phyloP scores from a whole-genome alignment of 208 protist genomes.

The Phytomonas sp. region DNA sequence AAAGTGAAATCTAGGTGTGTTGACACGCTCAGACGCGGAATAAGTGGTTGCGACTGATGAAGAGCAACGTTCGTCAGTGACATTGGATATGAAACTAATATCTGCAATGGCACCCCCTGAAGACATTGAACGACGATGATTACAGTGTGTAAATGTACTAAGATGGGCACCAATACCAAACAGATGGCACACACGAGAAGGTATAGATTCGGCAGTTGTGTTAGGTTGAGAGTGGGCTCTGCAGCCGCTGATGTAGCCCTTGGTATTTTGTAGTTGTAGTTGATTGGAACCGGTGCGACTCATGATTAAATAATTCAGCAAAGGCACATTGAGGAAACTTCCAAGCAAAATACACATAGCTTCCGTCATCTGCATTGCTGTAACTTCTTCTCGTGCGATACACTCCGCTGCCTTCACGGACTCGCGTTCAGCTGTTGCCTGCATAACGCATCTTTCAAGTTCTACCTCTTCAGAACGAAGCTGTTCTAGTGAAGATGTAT shows the following conservation, averaged over 20 bases:
- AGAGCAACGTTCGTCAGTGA: background rate
- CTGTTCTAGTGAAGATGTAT: constrained; percentile 21
- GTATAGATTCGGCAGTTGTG: background rate
- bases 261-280: background rate
- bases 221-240: background rate
- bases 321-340: constrained; percentile 16
- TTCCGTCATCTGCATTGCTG: constrained; percentile 17
- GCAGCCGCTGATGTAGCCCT: background rate
- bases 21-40: background rate
- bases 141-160: background rate
- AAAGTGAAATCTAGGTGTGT: background rate
- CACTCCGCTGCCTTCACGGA: constrained; percentile 12
- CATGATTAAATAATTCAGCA: background rate
- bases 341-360: constrained; percentile 19
- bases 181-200: background rate
- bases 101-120: background rate
- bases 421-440: constrained; percentile 8
- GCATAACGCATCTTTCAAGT: background rate
- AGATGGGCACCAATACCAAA: background rate
- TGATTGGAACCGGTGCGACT: background rate
- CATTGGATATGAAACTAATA: background rate
- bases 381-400: constrained; percentile 13
- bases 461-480: constrained; percentile 21
- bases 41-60: background rate
- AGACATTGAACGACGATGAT: background rate